Base-by-base conservation (phyloP, 1,284 basidiomycete genomes). In the Apiotrichum veenhuisii region DNA sequence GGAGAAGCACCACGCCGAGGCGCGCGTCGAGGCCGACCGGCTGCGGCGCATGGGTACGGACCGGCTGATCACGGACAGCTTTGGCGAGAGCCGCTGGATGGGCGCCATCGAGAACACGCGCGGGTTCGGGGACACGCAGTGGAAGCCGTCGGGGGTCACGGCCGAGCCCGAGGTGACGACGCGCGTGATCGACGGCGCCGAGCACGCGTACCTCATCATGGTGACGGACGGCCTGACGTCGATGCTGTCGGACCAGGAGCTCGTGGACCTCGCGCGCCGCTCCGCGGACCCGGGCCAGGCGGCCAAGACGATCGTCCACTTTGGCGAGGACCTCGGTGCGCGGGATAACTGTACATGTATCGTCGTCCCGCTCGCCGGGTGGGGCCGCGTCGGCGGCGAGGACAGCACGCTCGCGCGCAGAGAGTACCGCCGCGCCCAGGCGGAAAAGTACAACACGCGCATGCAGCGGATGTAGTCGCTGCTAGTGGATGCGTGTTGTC, bases 11-110 rank as follows among this genome's bases (percentile, higher is more conserved):
- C 94, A 97, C 74, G 89, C 93, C 18, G 94, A 98, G 68, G 84
- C 90, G 23, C 86, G 85, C 23, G 82, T 88, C 20, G 96, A 98
- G 74, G 85, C 90, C 14, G 85, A 85, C 42, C 82, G 95, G 30
- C 78, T 98, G 50, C 84, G 94, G 44, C 83, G 88, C 55, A 88
- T 93, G 83, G 94, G 93, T 11, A 73, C 77, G 18, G 87, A 87
- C 9, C 86, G 90, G 1, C 78, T 96, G 27, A 88, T 97, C 46
- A 90, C 91, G 5, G 95, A 98, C 73, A 93, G 90, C 5, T 98
- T 93, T 70, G 95, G 96, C 34, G 95, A 98, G 80, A 85, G 87
- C 42, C 81, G 92, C 42, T 98, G 93, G 92, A 97, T 97, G 87
- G 95, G 95, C 10, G 90, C 87, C 1, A 80, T 98, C 22, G 91